Evolutionary conservation across 352 stramenopile species (phyloP).

Genomic region (Aphanomyces euteiches): DNA sequence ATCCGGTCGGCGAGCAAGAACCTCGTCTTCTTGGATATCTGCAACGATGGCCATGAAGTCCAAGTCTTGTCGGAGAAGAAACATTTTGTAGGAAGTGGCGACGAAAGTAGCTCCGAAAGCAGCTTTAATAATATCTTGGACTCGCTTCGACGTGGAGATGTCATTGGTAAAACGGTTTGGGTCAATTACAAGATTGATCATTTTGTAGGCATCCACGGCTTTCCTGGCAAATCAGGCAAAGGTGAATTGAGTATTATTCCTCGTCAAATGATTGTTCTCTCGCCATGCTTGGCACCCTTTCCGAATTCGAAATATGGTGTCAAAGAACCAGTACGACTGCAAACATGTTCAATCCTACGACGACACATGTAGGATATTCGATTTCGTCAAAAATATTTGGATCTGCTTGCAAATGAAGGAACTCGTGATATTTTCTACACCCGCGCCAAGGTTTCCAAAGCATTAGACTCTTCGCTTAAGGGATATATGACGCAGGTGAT

Average conservation of each 20-base stretch:
- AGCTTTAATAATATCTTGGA: conserved; percentile 64
- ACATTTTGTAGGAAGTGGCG: conserved; percentile 46
- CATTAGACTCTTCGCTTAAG: conserved; percentile 65
- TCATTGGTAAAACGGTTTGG: conserved; percentile 45
- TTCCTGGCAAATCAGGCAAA: conserved; percentile 77
- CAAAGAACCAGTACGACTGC: conserved; percentile 64
- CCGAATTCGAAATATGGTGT: conserved; percentile 94
- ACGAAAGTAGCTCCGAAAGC: conserved; percentile 39
- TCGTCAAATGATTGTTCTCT: conserved; percentile 88
- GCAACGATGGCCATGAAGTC: conserved; percentile 57
- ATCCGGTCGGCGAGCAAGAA: conserved; percentile 81
- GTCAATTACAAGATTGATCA: background rate
- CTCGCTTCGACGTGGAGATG: conserved; percentile 70
- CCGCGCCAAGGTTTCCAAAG: conserved; percentile 74
- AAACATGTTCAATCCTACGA: conserved; percentile 37
- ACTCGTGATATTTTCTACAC: conserved; percentile 92
- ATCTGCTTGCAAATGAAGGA: conserved; percentile 95
- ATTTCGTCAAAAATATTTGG: conserved; percentile 98
- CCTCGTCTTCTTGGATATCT: conserved; percentile 72
- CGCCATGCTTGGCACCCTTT: conserved; percentile 90
- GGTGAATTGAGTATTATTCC: conserved; percentile 82
- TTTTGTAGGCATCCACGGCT: conserved; percentile 50
- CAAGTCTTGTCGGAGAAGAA: conserved; percentile 77
- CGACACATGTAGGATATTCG: conserved; percentile 89
- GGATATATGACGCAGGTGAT: conserved; percentile 39